Evolutionary conservation across 148 eudicot species (phyloP).

Genomic region (Suaeda aralocaspica): DNA sequence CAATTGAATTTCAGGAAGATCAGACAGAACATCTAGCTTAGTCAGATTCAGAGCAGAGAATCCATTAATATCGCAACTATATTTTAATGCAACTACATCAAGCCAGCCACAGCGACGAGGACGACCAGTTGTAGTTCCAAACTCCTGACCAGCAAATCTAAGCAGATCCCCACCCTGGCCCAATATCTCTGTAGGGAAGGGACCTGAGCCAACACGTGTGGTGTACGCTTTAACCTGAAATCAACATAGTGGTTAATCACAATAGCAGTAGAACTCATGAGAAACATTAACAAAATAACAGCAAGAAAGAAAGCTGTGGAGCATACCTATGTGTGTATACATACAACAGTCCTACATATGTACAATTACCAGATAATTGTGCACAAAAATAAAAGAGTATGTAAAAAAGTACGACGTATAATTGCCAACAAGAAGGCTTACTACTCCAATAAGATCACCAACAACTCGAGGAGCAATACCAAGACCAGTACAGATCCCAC

Average conservation of each 20-base stretch:
- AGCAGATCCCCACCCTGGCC: slow-evolving; percentile 82
- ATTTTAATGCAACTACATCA: slow-evolving; percentile 81
- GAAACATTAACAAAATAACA: background rate
- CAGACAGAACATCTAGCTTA: slow-evolving; percentile 89
- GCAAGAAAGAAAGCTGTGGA: background rate
- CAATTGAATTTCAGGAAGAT: slow-evolving; percentile 70
- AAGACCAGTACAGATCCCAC: slow-evolving; percentile 97
- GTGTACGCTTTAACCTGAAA: slow-evolving; percentile 96
- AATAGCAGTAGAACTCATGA: background rate
- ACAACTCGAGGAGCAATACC: slow-evolving; percentile 88
- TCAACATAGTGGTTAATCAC: slow-evolving; percentile 1
- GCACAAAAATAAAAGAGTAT: too few species aligned
- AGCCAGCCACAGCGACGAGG: slow-evolving; percentile 99
- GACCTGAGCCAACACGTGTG: slow-evolving; percentile 97
- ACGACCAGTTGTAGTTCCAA: slow-evolving; percentile 93
- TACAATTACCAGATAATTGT: too few species aligned
- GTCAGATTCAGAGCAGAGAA: slow-evolving; percentile 89
- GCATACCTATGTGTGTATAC: too few species aligned
- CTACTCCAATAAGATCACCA: slow-evolving; percentile 96
- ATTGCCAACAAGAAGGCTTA: slow-evolving; percentile 32
- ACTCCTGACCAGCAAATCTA: slow-evolving; percentile 95
- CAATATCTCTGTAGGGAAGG: slow-evolving; percentile 86
- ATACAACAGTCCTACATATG: too few species aligned
- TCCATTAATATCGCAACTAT: slow-evolving; percentile 81
- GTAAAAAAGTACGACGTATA: too few species aligned